Percentiles rank a stretch among this genome's conserved stretches.
Conservation (phyloP, 176 grass and related monocot species). For the Bromus sterilis region DNA sequence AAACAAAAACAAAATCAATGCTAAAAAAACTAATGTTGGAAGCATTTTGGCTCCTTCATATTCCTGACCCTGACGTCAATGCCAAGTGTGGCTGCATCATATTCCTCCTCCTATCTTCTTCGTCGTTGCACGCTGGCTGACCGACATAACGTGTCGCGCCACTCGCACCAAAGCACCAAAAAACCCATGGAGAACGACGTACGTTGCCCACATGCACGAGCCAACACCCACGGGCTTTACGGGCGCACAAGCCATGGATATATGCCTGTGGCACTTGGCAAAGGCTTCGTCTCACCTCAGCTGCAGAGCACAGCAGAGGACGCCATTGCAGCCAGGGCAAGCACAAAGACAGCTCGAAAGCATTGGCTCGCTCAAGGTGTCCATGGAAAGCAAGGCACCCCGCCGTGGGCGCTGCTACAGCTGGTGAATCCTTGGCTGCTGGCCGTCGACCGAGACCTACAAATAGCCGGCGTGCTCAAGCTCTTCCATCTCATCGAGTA, state of each 20-base stretch:
- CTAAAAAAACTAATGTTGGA: too few relatives aligned
- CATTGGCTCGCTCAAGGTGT: not conserved
- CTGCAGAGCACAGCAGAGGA: not conserved
- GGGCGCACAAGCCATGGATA: constrained; percentile 19
- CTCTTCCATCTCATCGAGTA: not conserved
- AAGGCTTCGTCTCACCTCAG: constrained; percentile 4
- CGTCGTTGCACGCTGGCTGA: not conserved
- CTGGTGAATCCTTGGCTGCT: too few relatives aligned
- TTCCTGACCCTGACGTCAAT: not conserved
- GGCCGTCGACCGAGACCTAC: constrained; percentile 31
- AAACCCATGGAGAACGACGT: not conserved
- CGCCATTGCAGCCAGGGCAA: constrained; percentile 22
- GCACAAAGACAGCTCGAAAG: constrained; percentile 8
- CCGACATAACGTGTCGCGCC: not conserved
- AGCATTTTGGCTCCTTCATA: too few relatives aligned
- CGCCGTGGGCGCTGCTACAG: too few relatives aligned
- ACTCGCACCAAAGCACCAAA: not conserved
- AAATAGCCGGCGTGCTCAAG: constrained; percentile 16
- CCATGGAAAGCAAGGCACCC: constrained; percentile 40
- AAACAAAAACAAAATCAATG: too few relatives aligned
- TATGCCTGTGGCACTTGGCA: constrained; percentile 39
- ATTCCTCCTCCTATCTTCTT: not conserved
- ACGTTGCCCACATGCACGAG: not conserved
- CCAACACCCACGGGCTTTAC: not conserved
- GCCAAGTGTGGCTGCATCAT: not conserved